Base-by-base conservation (phyloP, 768 basidiomycete genomes). In the Podaxis rugospora region DNA sequence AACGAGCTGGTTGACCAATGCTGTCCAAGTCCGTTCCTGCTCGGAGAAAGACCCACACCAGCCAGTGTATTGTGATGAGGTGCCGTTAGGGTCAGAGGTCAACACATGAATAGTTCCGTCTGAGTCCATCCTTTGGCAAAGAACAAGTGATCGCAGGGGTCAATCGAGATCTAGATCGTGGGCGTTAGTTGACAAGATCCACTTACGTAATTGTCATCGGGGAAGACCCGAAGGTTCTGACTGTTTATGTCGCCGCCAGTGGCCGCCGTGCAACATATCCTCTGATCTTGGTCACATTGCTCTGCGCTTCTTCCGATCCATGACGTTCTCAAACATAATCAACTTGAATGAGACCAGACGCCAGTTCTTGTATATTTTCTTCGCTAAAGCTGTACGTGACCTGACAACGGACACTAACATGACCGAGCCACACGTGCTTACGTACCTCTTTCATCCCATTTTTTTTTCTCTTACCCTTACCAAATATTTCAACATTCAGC, bases 211-310 rank as follows among this genome's bases (percentile, higher is more conserved):
- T 37, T 39, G n/a, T 11, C 37, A 23, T 54, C 25, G 47, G n/a
- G 1, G 11, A 23, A 21, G 47, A 18, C 47, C 47, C 25, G 47
- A 21, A 49, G 23, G n/a, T 44, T 18, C 42, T n/a, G 18, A 44
- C 6, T 6, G 18, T 44, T 13, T 35, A 21, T 23, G 25, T 39
- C 39, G 23, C 47, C 25, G 10, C 39, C 32, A 32, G n/a, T 28
- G 23, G 21, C 36, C 52, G 46, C 51, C 39, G 16, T 16, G 32
- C 58, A 42, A 44, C 52, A 40, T 50, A 44, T 6, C 51, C 47
- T 63, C 63, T 62, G 63, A 64, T 64, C 63, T 51, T 11, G 53
- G 7, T n/a, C 46, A 44, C 51, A 55, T 59, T 39, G 47, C 11
- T 47, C 50, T 13, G 21, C 21, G n/a, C 36, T 53, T 54, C 44